phyloP scores from a whole-genome alignment of 768 basidiomycete species.

The Galerina sulciceps region DNA sequence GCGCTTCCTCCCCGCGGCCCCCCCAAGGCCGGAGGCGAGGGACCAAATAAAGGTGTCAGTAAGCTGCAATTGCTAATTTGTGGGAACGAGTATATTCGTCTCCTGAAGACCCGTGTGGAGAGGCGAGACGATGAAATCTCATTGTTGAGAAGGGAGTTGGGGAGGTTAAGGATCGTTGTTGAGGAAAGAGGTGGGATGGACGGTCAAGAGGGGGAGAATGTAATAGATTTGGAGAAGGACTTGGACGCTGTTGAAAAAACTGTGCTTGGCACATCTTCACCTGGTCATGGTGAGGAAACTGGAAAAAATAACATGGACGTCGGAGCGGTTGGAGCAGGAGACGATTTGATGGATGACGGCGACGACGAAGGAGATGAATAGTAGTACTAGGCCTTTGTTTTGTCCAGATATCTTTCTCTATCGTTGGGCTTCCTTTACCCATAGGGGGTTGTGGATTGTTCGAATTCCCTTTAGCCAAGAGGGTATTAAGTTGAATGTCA shows the following conservation, averaged over 20 bases:
- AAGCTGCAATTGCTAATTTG: conserved; percentile 91
- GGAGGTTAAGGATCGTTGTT: conserved; percentile 57
- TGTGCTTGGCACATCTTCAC: neutral
- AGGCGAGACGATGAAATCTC: conserved; percentile 81
- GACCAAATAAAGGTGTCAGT: conserved; percentile 94
- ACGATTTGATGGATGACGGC: conserved; percentile 17
- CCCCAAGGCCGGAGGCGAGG: conserved; percentile 81
- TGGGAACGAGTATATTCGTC: conserved; percentile 86
- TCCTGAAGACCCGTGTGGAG: conserved; percentile 77
- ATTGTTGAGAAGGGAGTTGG: conserved; percentile 67
- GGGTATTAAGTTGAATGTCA: too few species aligned
- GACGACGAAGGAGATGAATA: conserved; percentile 17
- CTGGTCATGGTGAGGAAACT: neutral
- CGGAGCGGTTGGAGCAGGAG: neutral
- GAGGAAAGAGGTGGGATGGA: conserved; percentile 61
- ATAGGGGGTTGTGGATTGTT: too few species aligned
- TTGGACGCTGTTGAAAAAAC: conserved; percentile 55
- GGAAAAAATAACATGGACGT: neutral
- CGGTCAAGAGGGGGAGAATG: conserved; percentile 50
- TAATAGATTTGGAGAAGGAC: conserved; percentile 66
- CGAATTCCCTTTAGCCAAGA: too few species aligned
- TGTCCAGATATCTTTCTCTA: too few species aligned
- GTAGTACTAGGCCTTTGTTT: neutral
- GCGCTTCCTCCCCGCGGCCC: conserved; percentile 89
- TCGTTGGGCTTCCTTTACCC: too few species aligned